These are phyloP conservation scores for Paxillus involutus DNA, from an alignment of 768 basidiomycete species.

Conservation along the genomic window DNA sequence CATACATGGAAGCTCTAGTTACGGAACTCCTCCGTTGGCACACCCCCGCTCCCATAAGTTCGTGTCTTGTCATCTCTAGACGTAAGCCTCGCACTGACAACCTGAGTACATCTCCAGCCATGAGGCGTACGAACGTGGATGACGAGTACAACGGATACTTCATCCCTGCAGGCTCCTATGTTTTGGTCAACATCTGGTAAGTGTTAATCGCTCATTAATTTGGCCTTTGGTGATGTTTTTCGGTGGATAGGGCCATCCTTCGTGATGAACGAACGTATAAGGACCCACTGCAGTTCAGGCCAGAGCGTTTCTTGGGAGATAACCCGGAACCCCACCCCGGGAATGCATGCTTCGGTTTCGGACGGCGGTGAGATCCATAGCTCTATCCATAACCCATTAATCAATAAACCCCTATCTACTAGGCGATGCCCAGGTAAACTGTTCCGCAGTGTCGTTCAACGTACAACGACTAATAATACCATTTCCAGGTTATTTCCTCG, in stretches of 20 bases:
- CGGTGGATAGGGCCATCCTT: conserved; percentile 15
- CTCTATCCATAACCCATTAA: background rate
- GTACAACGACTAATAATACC: too few relatives aligned
- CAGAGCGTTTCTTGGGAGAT: conserved; percentile 22
- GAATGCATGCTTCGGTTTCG: conserved; percentile 16
- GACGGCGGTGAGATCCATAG: conserved; percentile 12
- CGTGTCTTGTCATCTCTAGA: background rate
- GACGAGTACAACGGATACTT: conserved; percentile 20
- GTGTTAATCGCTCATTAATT: background rate
- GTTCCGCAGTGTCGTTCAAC: too few relatives aligned
- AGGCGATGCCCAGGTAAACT: conserved; percentile 18
- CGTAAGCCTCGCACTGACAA: background rate
- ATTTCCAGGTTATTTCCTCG: conserved; percentile 25
- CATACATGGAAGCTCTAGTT: too few relatives aligned
- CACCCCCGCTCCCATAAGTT: conserved; percentile 15
- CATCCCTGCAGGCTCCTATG: conserved; percentile 17
- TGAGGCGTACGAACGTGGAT: conserved; percentile 6
- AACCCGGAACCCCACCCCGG: conserved; percentile 12
- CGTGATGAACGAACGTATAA: conserved; percentile 17
- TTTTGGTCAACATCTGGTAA: conserved; percentile 20
- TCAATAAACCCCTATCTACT: background rate
- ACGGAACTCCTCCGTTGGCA: too few relatives aligned
- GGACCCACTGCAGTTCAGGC: conserved; percentile 19
- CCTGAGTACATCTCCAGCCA: background rate
- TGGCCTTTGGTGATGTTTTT: background rate